These are phyloP conservation scores for Kazachstania bromeliacearum DNA, from an alignment of 805 yeast species.

Conservation along the genomic window DNA sequence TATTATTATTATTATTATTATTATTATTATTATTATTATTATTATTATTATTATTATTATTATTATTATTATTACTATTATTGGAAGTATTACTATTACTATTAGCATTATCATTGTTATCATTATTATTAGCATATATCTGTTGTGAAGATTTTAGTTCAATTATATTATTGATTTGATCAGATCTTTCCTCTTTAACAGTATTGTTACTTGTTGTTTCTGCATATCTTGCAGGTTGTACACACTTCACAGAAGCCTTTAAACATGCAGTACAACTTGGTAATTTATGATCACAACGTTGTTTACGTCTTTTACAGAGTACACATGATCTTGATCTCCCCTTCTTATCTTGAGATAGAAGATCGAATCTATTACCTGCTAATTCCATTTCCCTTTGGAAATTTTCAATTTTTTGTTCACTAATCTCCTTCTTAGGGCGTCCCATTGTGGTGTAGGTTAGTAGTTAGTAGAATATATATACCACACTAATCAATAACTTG, in stretches of 20 bases:
- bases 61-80: neutral
- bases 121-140: conserved; percentile 7
- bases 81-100: neutral
- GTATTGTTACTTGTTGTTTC: conserved; percentile 1
- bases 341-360: conserved; percentile 35
- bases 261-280: conserved; percentile 61
- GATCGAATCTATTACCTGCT: conserved; percentile 25
- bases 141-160: conserved; percentile 6
- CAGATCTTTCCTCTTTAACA: neutral
- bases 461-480: no score
- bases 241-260: conserved; percentile 50
- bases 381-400: conserved; percentile 28
- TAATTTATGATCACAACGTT: conserved; percentile 54
- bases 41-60: neutral
- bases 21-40: neutral
- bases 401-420: conserved; percentile 27
- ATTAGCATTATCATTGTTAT: neutral
- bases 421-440: conserved; percentile 29
- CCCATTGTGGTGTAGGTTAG: no score
- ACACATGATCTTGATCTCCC: conserved; percentile 50
- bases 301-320: conserved; percentile 48
- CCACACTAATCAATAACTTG: no score
- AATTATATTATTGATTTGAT: neutral
- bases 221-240: conserved; percentile 52
- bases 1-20: neutral